A percentile compares a stretch with the other conserved stretches of the same genome.
These are phyloP conservation scores for Inonotus obliquus DNA, from an alignment of 1,284 basidiomycete genomes.

Conservation along the genomic window DNA sequence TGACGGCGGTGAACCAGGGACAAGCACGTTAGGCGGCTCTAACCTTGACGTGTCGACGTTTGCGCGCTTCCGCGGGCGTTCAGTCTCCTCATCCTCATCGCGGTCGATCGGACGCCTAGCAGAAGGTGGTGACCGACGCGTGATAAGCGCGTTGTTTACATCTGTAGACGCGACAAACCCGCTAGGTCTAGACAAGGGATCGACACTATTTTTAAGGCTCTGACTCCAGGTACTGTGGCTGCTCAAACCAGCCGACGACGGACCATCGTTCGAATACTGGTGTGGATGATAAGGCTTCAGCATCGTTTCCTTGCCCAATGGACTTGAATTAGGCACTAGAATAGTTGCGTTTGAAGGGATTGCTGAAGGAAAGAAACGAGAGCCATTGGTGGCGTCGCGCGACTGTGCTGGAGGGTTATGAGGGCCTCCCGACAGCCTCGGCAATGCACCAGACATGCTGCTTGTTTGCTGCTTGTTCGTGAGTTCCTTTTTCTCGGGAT, in stretches of 20 bases:
- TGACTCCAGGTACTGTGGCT: slow-evolving; percentile 35
- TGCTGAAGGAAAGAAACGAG: slow-evolving; percentile 40
- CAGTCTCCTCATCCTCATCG: slow-evolving; percentile 42
- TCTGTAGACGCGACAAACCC: slow-evolving; percentile 43
- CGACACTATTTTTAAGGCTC: slow-evolving; percentile 34
- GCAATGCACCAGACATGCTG: slow-evolving; percentile 16
- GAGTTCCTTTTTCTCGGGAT: slow-evolving; percentile 29
- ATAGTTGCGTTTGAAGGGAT: slow-evolving; percentile 44
- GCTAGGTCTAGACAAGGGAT: slow-evolving; percentile 58
- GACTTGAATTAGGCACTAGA: slow-evolving; percentile 73
- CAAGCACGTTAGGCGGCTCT: slow-evolving; percentile 38
- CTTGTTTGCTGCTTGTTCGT: slow-evolving; percentile 31
- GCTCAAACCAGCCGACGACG: slow-evolving; percentile 35
- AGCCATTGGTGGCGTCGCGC: slow-evolving; percentile 47
- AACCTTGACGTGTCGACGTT: slow-evolving; percentile 44
- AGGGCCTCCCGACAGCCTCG: slow-evolving; percentile 5
- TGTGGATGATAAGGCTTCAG: slow-evolving; percentile 22
- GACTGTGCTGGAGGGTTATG: slow-evolving; percentile 44
- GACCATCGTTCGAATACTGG: slow-evolving; percentile 33
- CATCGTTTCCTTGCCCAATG: slow-evolving; percentile 37
- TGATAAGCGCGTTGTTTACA: slow-evolving; percentile 27
- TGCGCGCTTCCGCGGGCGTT: slow-evolving; percentile 64
- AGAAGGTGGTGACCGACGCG: slow-evolving; percentile 36
- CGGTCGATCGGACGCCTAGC: slow-evolving; percentile 31
- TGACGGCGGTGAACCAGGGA: slow-evolving; percentile 40